phyloP scores from a whole-genome alignment of 371 early-diverging fungal genomes.

The Apophysomyces sp. region DNA sequence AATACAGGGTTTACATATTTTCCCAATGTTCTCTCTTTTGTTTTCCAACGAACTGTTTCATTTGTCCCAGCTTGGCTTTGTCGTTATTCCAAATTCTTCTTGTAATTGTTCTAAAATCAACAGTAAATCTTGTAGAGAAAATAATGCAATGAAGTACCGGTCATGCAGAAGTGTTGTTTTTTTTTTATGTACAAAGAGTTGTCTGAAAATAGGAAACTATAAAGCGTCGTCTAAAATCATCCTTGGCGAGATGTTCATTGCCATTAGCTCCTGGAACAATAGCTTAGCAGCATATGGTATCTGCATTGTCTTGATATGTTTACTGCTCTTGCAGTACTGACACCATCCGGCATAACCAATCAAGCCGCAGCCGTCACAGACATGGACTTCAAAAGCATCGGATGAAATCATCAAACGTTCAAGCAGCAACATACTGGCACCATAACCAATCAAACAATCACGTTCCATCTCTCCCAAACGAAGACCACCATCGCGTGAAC shows the following conservation, averaged over 20 bases:
- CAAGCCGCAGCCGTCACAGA: constrained; percentile 93
- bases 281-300: constrained; percentile 98
- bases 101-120: no score
- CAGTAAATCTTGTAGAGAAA: no score
- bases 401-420: constrained; percentile 96
- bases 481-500: constrained; percentile 97
- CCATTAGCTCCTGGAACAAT: constrained; percentile 95
- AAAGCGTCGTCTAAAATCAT: constrained; percentile 51
- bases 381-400: constrained; percentile 92
- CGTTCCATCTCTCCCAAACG: constrained; percentile 99
- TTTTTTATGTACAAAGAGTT: constrained; percentile 3
- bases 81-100: no score
- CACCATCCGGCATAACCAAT: constrained; percentile 97
- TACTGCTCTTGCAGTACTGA: constrained; percentile 89
- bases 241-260: constrained; percentile 96
- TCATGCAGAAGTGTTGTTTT: neutral
- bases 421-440: constrained; percentile 89
- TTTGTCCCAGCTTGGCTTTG: no score
- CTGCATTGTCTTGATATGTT: constrained; percentile 85
- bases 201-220: constrained; percentile 14
- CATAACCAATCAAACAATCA: constrained; percentile 99
- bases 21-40: no score
- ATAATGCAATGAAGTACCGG: neutral
- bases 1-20: no score
- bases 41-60: no score